phyloP scores from a whole-genome alignment of 192 early-diverging fungal species.

The Umbelopsis vinacea region DNA sequence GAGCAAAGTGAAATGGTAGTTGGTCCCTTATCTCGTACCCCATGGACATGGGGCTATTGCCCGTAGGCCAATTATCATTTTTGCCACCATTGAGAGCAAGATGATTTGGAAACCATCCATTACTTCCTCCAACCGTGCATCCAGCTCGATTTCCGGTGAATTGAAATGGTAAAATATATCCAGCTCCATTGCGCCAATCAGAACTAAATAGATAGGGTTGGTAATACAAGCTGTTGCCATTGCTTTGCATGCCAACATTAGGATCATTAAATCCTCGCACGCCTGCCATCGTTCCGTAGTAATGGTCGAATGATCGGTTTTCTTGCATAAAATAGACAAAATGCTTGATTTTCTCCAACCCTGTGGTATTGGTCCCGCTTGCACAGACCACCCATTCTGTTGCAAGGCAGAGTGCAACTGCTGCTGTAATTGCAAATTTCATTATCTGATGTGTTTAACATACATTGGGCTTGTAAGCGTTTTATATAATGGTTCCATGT shows the following conservation, averaged over 20 bases:
- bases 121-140: constrained; percentile 30
- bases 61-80: constrained; percentile 28
- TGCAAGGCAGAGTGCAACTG: neutral
- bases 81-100: constrained; percentile 22
- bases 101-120: constrained; percentile 26
- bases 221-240: constrained; percentile 29
- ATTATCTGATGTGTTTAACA: neutral
- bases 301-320: constrained; percentile 33
- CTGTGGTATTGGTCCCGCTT: neutral
- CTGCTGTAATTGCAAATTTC: constrained; percentile 6
- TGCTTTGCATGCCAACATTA: constrained; percentile 29
- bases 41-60: constrained; percentile 29
- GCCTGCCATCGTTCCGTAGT: constrained; percentile 32
- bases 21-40: constrained; percentile 28
- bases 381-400: neutral
- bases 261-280: constrained; percentile 32
- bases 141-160: constrained; percentile 31
- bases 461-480: neutral
- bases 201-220: constrained; percentile 21
- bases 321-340: constrained; percentile 39
- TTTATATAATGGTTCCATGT: too few species aligned
- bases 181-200: constrained; percentile 20
- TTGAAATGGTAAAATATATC: constrained; percentile 28
- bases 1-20: constrained; percentile 27
- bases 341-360: constrained; percentile 35